Conservation (phyloP, 139 green algal species). For the Coelastrella sp. region DNA sequence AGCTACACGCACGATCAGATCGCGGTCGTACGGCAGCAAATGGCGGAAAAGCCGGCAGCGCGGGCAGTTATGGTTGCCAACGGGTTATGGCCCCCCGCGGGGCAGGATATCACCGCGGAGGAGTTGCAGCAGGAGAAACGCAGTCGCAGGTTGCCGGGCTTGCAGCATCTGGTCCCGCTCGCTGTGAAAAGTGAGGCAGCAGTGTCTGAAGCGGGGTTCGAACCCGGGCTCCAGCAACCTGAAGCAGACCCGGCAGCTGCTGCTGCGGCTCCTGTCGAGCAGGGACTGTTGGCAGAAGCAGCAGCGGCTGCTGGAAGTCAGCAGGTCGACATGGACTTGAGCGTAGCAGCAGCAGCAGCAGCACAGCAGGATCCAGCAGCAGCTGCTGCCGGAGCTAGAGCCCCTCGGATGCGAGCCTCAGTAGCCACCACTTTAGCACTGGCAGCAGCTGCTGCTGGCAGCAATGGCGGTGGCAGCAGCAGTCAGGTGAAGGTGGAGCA, state of each 20-base stretch:
- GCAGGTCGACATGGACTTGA: background rate
- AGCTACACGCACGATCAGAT: constrained; percentile 11
- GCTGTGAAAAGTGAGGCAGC: background rate
- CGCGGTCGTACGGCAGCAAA: constrained; percentile 3
- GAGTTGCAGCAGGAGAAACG: constrained; percentile 20
- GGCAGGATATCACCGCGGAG: background rate
- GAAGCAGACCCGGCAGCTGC: background rate
- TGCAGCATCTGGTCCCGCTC: constrained; percentile 27
- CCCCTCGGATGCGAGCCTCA: background rate
- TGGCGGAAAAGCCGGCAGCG: constrained; percentile 19
- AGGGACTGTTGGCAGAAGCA: background rate
- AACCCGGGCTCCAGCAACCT: background rate
- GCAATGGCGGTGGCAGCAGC: background rate
- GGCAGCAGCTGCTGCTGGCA: background rate
- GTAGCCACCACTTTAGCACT: background rate
- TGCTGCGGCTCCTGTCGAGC: background rate
- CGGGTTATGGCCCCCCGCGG: constrained; percentile 8
- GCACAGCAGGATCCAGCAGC: background rate
- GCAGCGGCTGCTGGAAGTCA: background rate
- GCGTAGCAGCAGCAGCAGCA: background rate
- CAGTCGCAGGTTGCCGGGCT: background rate
- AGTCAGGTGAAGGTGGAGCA: background rate
- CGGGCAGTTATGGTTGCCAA: constrained; percentile 20
- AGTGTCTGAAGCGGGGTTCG: background rate
- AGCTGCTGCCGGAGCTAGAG: background rate